Evolutionary conservation across 768 basidiomycete species (phyloP).

Genomic region (Phaffia australis): DNA sequence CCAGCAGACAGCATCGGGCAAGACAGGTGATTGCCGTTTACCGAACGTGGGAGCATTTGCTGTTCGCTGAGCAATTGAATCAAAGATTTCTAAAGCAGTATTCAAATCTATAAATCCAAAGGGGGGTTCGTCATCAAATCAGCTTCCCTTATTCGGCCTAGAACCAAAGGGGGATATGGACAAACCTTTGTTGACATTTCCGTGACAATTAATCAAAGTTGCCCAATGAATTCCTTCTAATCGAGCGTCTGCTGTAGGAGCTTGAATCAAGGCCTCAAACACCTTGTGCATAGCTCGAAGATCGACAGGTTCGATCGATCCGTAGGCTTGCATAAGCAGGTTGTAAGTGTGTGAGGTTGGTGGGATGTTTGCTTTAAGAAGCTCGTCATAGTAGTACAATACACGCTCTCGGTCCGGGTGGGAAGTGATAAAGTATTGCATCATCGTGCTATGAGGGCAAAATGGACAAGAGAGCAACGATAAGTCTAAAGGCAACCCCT

Average conservation of each 20-base stretch:
- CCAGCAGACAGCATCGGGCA: slow-evolving; percentile 74
- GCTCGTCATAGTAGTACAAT: slow-evolving; percentile 59
- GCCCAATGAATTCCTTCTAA: slow-evolving; percentile 64
- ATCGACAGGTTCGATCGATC: slow-evolving; percentile 72
- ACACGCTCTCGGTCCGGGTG: slow-evolving; percentile 72
- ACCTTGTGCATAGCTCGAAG: slow-evolving; percentile 57
- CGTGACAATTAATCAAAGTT: slow-evolving; percentile 76
- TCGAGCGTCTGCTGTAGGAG: slow-evolving; percentile 35
- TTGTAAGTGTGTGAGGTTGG: slow-evolving; percentile 94
- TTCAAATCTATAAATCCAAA: slow-evolving; percentile 47
- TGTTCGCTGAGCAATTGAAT: slow-evolving; percentile 54
- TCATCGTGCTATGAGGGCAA: slow-evolving; percentile 50
- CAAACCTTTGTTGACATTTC: slow-evolving; percentile 53
- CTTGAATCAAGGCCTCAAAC: slow-evolving; percentile 47
- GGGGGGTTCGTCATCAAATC: background rate
- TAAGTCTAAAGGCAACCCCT: background rate
- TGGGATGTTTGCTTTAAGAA: slow-evolving; percentile 51
- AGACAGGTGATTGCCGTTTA: slow-evolving; percentile 28
- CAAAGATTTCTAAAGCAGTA: slow-evolving; percentile 64
- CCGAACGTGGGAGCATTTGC: slow-evolving; percentile 37
- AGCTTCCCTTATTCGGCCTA: background rate
- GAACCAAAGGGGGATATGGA: background rate
- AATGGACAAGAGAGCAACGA: background rate
- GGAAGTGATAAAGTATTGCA: slow-evolving; percentile 87
- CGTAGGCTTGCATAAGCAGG: slow-evolving; percentile 83